These are phyloP conservation scores for Acanthamoeba culbertsoni DNA, from an alignment of 208 protist species.

Conservation along the genomic window DNA sequence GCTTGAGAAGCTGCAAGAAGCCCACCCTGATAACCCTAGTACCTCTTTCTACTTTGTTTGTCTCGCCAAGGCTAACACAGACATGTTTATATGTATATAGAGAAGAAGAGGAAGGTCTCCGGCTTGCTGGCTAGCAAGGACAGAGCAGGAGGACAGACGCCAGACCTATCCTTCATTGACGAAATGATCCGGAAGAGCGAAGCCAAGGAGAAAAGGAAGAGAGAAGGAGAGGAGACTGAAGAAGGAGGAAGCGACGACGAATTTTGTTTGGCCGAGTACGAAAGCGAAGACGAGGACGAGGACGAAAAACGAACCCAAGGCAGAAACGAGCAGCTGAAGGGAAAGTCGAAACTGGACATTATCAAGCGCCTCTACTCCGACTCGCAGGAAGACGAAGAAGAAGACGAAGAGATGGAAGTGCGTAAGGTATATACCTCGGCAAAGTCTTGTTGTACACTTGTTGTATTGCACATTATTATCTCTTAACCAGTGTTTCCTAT, in stretches of 20 bases:
- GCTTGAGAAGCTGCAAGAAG: slow-evolving; percentile 6
- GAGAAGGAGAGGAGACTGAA: slow-evolving; percentile 69
- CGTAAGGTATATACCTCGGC: background rate
- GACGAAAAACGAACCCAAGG: too few species aligned
- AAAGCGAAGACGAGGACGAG: slow-evolving; percentile 57
- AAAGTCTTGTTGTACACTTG: background rate
- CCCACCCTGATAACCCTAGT: background rate
- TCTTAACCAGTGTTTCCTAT: background rate
- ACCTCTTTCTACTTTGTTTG: background rate
- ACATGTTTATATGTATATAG: background rate
- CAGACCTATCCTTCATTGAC: slow-evolving; percentile 45
- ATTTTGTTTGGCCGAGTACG: slow-evolving; percentile 47
- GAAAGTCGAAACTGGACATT: slow-evolving; percentile 18
- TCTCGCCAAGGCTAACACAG: background rate
- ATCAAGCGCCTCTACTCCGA: background rate
- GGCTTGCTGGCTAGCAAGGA: background rate
- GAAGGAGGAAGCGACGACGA: slow-evolving; percentile 40
- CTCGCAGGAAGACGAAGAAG: slow-evolving; percentile 1
- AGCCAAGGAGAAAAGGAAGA: slow-evolving; percentile 61
- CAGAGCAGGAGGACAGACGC: background rate
- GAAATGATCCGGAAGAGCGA: slow-evolving; percentile 46
- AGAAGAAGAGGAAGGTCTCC: background rate
- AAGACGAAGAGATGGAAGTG: slow-evolving; percentile 34
- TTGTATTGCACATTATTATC: background rate
- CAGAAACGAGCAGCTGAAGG: slow-evolving; percentile 40